A percentile compares a stretch with the other conserved stretches of the same genome.
Conservation (phyloP, 2,329 filamentous ascomycete genomes). For the Penicillium sp. region DNA sequence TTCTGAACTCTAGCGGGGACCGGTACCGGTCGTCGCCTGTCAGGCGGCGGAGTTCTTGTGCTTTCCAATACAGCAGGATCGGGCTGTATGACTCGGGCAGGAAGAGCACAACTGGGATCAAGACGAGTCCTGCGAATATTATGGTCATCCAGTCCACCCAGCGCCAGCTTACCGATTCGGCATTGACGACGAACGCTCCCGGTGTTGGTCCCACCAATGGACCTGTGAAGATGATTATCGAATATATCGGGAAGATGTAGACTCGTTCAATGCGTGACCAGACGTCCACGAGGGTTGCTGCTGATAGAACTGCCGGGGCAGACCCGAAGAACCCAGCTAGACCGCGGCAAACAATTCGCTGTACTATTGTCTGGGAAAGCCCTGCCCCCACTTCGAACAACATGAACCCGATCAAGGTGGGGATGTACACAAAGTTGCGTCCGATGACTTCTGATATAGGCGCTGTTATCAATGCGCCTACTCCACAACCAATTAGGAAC, state of each 20-base stretch:
- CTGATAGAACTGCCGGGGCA: conserved; percentile 45
- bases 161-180: conserved; percentile 42
- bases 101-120: conserved; percentile 41
- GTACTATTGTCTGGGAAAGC: conserved; percentile 47
- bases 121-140: conserved; percentile 35
- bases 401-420: conserved; percentile 43
- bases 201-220: conserved; percentile 41
- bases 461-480: conserved; percentile 47
- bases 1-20: conserved; percentile 47
- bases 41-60: conserved; percentile 38
- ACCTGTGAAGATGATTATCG: conserved; percentile 44
- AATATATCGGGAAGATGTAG: conserved; percentile 50
- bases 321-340: conserved; percentile 49
- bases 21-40: conserved; percentile 49
- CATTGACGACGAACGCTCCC: conserved; percentile 45
- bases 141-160: conserved; percentile 49
- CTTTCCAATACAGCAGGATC: conserved; percentile 47
- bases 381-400: conserved; percentile 50
- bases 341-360: conserved; percentile 50
- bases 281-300: conserved; percentile 46
- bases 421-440: conserved; percentile 52
- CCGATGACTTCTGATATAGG: conserved; percentile 50
- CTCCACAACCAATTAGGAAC: conserved; percentile 49
- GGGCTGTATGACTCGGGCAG: conserved; percentile 53
- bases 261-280: conserved; percentile 48